phyloP scores from a whole-genome alignment of 2,329 filamentous ascomycete genomes.

The Ceratocystis diversiconidia region DNA sequence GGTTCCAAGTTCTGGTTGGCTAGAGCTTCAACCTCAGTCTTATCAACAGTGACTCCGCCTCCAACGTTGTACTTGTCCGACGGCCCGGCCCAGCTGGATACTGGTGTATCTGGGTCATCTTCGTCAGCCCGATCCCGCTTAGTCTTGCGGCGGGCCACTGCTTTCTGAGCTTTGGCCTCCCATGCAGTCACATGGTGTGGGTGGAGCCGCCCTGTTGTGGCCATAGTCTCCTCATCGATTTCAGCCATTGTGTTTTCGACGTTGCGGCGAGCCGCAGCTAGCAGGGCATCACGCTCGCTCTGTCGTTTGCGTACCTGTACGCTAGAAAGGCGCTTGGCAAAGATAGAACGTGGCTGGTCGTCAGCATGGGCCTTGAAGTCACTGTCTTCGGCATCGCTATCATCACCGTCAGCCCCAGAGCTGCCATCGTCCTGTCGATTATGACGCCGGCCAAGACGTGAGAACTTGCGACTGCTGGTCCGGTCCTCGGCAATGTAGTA shows the following conservation, averaged over 20 bases:
- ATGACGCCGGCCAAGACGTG: constrained; percentile 23
- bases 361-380: constrained; percentile 40
- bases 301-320: constrained; percentile 61
- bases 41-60: constrained; percentile 11
- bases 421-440: not conserved
- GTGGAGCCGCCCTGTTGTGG: constrained; percentile 51
- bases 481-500: constrained; percentile 51
- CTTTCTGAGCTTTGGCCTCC: constrained; percentile 60
- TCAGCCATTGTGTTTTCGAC: constrained; percentile 64
- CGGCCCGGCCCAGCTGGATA: not conserved
- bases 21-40: constrained; percentile 5
- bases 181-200: constrained; percentile 58
- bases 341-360: constrained; percentile 52
- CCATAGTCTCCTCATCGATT: constrained; percentile 52
- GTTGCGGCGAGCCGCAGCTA: constrained; percentile 71
- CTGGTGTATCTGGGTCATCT: not conserved
- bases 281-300: constrained; percentile 57
- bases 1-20: constrained; percentile 25
- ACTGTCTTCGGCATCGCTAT: constrained; percentile 30
- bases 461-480: constrained; percentile 31
- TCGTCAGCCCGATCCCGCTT: constrained; percentile 23
- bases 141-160: constrained; percentile 44
- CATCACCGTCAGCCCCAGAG: constrained; percentile 34
- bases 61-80: constrained; percentile 14
- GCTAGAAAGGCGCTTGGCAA: constrained; percentile 52